phyloP scores from a whole-genome alignment of 352 stramenopile genomes.

The Phytophthora litchii region DNA sequence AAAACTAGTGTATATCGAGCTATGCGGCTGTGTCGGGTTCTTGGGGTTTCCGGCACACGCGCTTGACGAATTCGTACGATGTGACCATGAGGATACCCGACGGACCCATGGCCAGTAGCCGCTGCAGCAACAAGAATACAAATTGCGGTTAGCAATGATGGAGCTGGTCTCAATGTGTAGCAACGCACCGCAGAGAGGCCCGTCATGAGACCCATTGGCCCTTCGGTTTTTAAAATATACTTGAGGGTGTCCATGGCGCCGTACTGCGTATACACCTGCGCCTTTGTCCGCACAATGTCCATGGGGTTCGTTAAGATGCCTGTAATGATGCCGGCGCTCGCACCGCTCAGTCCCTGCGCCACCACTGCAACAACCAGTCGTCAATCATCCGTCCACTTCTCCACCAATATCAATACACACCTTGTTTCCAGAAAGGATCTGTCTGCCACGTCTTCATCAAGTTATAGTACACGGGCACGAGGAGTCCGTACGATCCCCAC shows the following conservation, averaged over 20 bases:
- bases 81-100: slow-evolving; percentile 87
- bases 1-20: slow-evolving; percentile 16
- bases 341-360: slow-evolving; percentile 78
- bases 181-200: slow-evolving; percentile 75
- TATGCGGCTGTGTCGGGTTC: slow-evolving; percentile 28
- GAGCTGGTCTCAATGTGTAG: neutral
- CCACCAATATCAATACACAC: slow-evolving; percentile 26
- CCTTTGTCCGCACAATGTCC: slow-evolving; percentile 88
- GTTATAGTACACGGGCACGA: slow-evolving; percentile 78
- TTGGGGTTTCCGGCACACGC: slow-evolving; percentile 71
- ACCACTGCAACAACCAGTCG: slow-evolving; percentile 43
- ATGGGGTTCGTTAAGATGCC: slow-evolving; percentile 87
- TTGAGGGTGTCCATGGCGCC: slow-evolving; percentile 82
- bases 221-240: slow-evolving; percentile 83
- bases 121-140: slow-evolving; percentile 38
- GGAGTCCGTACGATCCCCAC: slow-evolving; percentile 87
- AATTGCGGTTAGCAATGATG: slow-evolving; percentile 1
- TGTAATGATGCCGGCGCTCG: slow-evolving; percentile 79
- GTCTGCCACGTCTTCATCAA: slow-evolving; percentile 57
- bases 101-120: slow-evolving; percentile 80
- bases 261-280: slow-evolving; percentile 87
- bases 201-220: slow-evolving; percentile 78
- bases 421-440: slow-evolving; percentile 86
- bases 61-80: slow-evolving; percentile 92
- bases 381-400: neutral